A percentile compares a stretch with the other conserved stretches of the same genome.
phyloP scores from a whole-genome alignment of 495 filamentous ascomycete species.

The Glarea lozoyensis region DNA sequence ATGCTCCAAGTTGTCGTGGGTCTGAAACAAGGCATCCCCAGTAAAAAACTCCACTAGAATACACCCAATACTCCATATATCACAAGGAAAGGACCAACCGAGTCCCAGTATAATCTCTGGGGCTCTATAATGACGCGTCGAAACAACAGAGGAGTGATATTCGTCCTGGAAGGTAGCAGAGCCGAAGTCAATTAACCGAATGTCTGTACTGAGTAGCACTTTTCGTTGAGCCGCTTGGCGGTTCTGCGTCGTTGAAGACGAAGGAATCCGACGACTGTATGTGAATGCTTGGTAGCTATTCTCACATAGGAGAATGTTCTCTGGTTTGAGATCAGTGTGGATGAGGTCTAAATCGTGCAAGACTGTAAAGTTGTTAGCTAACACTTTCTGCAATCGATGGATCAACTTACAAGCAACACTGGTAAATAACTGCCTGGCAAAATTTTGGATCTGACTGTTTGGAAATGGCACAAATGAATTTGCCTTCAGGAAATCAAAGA shows the following conservation, averaged over 20 bases:
- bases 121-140: slow-evolving; percentile 89
- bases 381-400: background rate
- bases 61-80: slow-evolving; percentile 98
- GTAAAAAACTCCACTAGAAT: slow-evolving; percentile 99
- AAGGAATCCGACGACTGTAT: slow-evolving; percentile 90
- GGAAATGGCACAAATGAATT: slow-evolving; percentile 95
- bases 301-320: slow-evolving; percentile 92
- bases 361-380: slow-evolving; percentile 44
- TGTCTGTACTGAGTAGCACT: slow-evolving; percentile 90
- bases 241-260: slow-evolving; percentile 66
- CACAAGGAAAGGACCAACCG: slow-evolving; percentile 96
- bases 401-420: slow-evolving; percentile 88
- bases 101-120: slow-evolving; percentile 96
- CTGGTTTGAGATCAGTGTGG: slow-evolving; percentile 95
- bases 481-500: slow-evolving; percentile 95
- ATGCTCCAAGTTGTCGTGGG: slow-evolving; percentile 96
- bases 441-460: slow-evolving; percentile 97
- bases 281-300: slow-evolving; percentile 92
- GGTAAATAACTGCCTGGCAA: slow-evolving; percentile 92
- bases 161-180: slow-evolving; percentile 98
- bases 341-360: slow-evolving; percentile 97
- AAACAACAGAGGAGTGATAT: slow-evolving; percentile 96
- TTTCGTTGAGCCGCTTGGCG: slow-evolving; percentile 78
- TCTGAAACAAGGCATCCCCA: slow-evolving; percentile 94
- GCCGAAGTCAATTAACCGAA: slow-evolving; percentile 94